These are phyloP conservation scores for Catenaria anguillulae DNA, from an alignment of 371 early-diverging fungal species.

Conservation along the genomic window DNA sequence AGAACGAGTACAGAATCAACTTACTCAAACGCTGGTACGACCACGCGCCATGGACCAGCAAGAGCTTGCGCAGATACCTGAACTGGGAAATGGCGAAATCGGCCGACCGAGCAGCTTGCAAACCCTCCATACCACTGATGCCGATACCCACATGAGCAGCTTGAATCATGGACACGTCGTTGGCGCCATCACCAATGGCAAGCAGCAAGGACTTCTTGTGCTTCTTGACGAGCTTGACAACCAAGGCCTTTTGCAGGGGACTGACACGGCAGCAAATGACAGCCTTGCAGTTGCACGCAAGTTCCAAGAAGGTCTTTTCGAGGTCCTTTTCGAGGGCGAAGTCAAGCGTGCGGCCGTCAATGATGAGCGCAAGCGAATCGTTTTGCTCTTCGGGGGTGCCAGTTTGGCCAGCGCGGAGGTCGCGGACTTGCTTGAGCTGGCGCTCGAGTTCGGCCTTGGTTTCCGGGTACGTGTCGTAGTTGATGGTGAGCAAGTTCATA, in stretches of 20 bases:
- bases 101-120: conserved; percentile 88
- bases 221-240: conserved; percentile 77
- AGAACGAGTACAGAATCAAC: conserved; percentile 79
- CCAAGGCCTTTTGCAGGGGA: conserved; percentile 84
- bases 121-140: conserved; percentile 92
- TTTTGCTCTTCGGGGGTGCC: not conserved
- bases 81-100: conserved; percentile 96
- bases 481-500: conserved; percentile 67
- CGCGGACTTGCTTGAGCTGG: conserved; percentile 31
- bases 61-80: conserved; percentile 64
- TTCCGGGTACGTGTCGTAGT: conserved; percentile 60
- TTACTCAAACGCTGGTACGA: conserved; percentile 77
- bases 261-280: conserved; percentile 88
- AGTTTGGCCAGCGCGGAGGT: not conserved
- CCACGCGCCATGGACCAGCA: conserved; percentile 90
- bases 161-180: conserved; percentile 97
- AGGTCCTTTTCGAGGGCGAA: conserved; percentile 54
- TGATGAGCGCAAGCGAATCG: conserved; percentile 32
- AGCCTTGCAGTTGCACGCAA: conserved; percentile 63
- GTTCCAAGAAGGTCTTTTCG: conserved; percentile 52
- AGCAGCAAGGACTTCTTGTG: conserved; percentile 55
- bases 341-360: conserved; percentile 52
- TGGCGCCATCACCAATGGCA: conserved; percentile 40
- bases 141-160: conserved; percentile 95
- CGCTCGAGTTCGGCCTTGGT: conserved; percentile 60